Conservation (phyloP, 1,284 basidiomycete genomes). For the Irpex sp. region DNA sequence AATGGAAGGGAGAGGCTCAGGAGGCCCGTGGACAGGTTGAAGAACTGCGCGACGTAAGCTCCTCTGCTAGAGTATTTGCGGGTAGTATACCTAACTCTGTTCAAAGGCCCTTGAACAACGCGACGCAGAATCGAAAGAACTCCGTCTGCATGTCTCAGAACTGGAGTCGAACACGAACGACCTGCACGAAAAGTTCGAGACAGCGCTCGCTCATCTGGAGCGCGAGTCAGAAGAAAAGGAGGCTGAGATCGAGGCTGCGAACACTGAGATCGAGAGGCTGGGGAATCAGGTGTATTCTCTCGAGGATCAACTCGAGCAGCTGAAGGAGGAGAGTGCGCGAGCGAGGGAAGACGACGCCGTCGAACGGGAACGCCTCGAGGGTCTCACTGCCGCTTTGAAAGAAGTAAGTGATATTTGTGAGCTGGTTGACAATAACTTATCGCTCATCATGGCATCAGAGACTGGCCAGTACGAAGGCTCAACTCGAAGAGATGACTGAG, state of each 20-base stretch:
- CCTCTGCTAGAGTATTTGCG: not conserved
- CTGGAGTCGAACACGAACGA: constrained; percentile 69
- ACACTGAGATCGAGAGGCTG: constrained; percentile 73
- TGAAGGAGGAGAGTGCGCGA: constrained; percentile 47
- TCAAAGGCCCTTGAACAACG: constrained; percentile 67
- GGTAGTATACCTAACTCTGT: constrained; percentile 1
- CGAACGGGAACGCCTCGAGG: constrained; percentile 71
- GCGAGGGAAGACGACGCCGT: constrained; percentile 64
- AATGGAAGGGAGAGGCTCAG: constrained; percentile 77
- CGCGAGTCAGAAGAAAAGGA: constrained; percentile 70
- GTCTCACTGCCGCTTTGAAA: constrained; percentile 70
- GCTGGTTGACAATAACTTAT: too few species aligned
- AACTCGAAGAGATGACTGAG: constrained; percentile 60
- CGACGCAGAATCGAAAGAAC: constrained; percentile 69
- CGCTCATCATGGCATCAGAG: not conserved
- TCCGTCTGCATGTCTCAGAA: constrained; percentile 69
- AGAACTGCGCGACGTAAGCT: constrained; percentile 70
- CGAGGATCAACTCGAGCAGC: constrained; percentile 52
- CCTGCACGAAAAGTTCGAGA: constrained; percentile 70
- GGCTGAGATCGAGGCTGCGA: constrained; percentile 62
- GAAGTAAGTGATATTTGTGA: constrained; percentile 46
- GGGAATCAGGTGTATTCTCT: constrained; percentile 60
- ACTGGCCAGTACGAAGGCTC: constrained; percentile 48
- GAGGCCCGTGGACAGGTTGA: constrained; percentile 68
- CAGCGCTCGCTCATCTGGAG: constrained; percentile 69